Evolutionary conservation across 164 flowering plant genomes (phyloP).

Genomic region (Magnolia sinica): DNA sequence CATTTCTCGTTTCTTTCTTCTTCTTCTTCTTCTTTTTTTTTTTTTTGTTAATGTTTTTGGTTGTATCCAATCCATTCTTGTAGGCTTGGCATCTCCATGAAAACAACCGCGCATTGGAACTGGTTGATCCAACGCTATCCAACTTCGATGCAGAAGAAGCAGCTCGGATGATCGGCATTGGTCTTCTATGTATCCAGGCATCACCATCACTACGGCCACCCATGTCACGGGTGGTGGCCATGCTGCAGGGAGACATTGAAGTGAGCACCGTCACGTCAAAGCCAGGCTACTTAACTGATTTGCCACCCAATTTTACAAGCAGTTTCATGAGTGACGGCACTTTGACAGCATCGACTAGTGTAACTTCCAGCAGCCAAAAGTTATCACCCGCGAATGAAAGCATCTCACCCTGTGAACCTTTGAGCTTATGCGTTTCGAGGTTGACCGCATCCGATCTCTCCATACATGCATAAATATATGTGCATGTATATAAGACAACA

Average conservation of each 20-base stretch:
- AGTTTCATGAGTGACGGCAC: conserved; percentile 17
- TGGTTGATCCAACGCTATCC: conserved; percentile 37
- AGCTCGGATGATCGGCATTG: conserved; percentile 37
- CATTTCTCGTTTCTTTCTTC: too few relatives aligned
- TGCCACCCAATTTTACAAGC: conserved; percentile 6
- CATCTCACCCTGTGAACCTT: background rate
- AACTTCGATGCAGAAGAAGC: conserved; percentile 41
- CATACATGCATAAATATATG: background rate
- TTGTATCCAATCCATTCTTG: background rate
- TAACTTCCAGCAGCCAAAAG: conserved; percentile 4
- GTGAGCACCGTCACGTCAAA: conserved; percentile 37
- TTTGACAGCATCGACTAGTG: background rate
- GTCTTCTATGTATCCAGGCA: conserved; percentile 63
- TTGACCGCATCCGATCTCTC: background rate
- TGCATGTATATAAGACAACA: background rate
- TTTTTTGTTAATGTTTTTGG: too few relatives aligned
- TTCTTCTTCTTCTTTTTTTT: too few relatives aligned
- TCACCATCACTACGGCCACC: conserved; percentile 52
- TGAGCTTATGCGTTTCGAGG: conserved; percentile 5
- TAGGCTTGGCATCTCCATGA: conserved; percentile 62
- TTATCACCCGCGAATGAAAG: conserved; percentile 14
- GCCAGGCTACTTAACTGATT: conserved; percentile 25
- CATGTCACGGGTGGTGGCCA: conserved; percentile 63
- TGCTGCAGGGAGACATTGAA: conserved; percentile 61
- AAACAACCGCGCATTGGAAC: conserved; percentile 28